phyloP scores from a whole-genome alignment of 257 asterid species.

The Salvia hispanica region DNA sequence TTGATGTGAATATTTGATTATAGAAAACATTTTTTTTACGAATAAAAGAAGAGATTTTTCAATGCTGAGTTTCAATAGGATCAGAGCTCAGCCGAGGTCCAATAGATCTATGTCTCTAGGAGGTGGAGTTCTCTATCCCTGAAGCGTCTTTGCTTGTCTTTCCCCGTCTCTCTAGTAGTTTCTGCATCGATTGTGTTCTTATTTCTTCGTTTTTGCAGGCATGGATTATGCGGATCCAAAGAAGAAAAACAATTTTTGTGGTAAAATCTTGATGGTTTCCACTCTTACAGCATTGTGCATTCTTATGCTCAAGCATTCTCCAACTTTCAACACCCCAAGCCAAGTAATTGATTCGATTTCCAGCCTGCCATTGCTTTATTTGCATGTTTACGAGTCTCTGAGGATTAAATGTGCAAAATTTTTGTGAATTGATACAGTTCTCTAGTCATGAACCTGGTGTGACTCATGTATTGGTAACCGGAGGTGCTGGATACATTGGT shows the following conservation, averaged over 20 bases:
- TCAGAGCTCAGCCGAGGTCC: constrained; percentile 66
- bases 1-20: constrained; percentile 38
- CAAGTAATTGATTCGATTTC: constrained; percentile 41
- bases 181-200: constrained; percentile 22
- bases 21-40: constrained; percentile 10
- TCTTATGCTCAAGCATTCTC: constrained; percentile 60
- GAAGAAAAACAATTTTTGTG: constrained; percentile 49
- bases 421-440: constrained; percentile 48
- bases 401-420: background rate
- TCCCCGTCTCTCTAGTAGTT: background rate
- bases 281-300: constrained; percentile 63
- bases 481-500: constrained; percentile 97
- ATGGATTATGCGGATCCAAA: constrained; percentile 87
- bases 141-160: background rate
- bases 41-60: constrained; percentile 30
- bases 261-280: constrained; percentile 50
- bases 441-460: constrained; percentile 80
- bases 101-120: constrained; percentile 66
- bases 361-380: constrained; percentile 2
- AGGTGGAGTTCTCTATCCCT: constrained; percentile 44
- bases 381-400: constrained; percentile 16
- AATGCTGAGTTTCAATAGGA: constrained; percentile 62
- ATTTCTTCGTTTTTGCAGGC: constrained; percentile 48
- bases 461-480: constrained; percentile 89
- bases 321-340: constrained; percentile 53